Base-by-base conservation (phyloP, 2,329 filamentous ascomycete species). In the Aaosphaeria pasadenensis region DNA sequence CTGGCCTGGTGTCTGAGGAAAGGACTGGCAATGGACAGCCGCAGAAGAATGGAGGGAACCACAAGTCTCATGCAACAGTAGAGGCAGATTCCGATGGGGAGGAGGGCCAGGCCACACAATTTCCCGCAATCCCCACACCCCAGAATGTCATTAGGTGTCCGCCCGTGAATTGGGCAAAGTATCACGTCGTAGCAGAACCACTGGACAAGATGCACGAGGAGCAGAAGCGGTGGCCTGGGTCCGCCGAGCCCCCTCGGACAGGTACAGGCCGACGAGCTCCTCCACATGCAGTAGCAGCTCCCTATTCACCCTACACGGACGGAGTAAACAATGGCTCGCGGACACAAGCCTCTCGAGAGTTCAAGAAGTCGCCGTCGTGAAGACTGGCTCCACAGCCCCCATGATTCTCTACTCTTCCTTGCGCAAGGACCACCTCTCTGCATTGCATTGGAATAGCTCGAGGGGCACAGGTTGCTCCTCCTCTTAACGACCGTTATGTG, bases 161-260 rank as follows among this genome's bases (percentile, higher is more conserved):
- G 6, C 87, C 89, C 6, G 86, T 97, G 63, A 96, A 96, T 74
- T 97, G 92, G 92, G 83, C 85, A 9, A 91, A 96, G 65, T 97
- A 97, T 69, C 89, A 89, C 58, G 79, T 96, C n/a, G 84, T 94
- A 3, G 91, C 90, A 43, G 86, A 89, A 50, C 83, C 89, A 1
- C 77, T 96, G 33, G 90, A 96, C 69, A 88, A 85, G 66, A 76
- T 96, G 54, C 91, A 96, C 67, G 81, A 84, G 44, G 88, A 95
- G 63, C 91, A 96, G 71, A 73, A 85, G 45, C 72, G 75, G 43
- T 68, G 64, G 57, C 66, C 66, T 17, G 60, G 57, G 13, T 50
- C 70, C 6, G 69, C 72, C 7, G 75, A 71, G 73, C 64, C 67
- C 41, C 61, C 63, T 24, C 59, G 59, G 39, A 57, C 60, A 32